A percentile compares a stretch with the other conserved stretches of the same genome.
phyloP scores from a whole-genome alignment of 352 stramenopile species.

The Globisporangium camurandrum region DNA sequence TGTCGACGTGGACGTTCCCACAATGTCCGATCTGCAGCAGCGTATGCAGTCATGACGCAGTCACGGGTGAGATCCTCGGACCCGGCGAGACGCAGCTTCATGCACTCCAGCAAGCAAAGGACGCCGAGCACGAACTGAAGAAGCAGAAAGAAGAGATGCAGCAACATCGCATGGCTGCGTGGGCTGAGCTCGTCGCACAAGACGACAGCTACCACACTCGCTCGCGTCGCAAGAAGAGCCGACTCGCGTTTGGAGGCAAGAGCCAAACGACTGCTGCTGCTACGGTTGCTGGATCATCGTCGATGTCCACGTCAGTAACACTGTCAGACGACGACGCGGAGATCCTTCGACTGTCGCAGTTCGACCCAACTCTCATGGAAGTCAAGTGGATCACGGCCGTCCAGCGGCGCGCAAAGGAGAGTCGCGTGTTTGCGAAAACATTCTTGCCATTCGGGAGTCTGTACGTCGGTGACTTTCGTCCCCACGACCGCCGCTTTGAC shows the following conservation, averaged over 20 bases:
- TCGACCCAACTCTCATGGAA: conserved; percentile 25
- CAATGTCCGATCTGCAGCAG: conserved; percentile 53
- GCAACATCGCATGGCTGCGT: conserved; percentile 57
- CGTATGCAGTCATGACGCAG: conserved; percentile 45
- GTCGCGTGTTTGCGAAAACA: conserved; percentile 51
- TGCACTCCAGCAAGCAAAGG: conserved; percentile 30
- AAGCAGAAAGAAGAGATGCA: conserved; percentile 50
- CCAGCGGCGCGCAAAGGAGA: conserved; percentile 21
- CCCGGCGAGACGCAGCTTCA: conserved; percentile 51
- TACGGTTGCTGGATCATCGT: no score
- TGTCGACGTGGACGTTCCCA: conserved; percentile 61
- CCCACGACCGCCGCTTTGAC: conserved; percentile 39
- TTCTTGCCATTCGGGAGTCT: conserved; percentile 56
- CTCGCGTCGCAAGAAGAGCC: conserved; percentile 22
- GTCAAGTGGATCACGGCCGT: conserved; percentile 53
- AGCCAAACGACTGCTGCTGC: no score
- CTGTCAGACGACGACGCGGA: conserved; percentile 12
- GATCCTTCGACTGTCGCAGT: conserved; percentile 8
- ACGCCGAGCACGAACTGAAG: conserved; percentile 32
- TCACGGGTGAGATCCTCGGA: conserved; percentile 47
- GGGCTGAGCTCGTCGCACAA: conserved; percentile 34
- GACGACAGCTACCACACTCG: conserved; percentile 16
- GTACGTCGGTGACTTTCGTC: conserved; percentile 67
- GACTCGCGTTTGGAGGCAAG: conserved; percentile 29
- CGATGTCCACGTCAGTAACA: background rate